Evolutionary conservation across 768 basidiomycete genomes (phyloP).

Genomic region (Calocera viscosa): DNA sequence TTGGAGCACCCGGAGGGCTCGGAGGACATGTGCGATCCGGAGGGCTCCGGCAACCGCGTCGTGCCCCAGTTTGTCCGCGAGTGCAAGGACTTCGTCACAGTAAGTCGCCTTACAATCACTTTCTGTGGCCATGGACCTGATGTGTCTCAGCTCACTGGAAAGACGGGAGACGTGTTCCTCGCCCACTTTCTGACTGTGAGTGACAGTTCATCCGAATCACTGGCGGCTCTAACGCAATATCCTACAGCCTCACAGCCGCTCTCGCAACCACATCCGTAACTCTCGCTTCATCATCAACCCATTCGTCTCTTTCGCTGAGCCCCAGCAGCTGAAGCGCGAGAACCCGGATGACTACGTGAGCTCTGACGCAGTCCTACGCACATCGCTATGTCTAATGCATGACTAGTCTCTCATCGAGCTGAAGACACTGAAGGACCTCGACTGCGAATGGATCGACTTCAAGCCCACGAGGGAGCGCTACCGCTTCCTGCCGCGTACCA

Average conservation of each 20-base stretch:
- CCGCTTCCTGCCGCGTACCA: background rate
- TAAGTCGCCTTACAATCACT: background rate
- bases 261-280: conserved; percentile 5
- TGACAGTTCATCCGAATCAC: too few species aligned
- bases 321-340: conserved; percentile 4
- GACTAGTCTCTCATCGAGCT: background rate
- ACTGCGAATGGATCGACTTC: conserved; percentile 6
- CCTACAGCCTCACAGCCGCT: conserved; percentile 1
- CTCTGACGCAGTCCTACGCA: background rate
- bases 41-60: background rate
- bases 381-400: background rate
- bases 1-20: background rate
- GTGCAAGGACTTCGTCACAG: conserved; percentile 5
- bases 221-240: background rate
- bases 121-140: background rate
- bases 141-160: background rate
- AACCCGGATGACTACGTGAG: conserved; percentile 2
- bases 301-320: background rate
- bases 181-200: background rate
- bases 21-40: conserved; percentile 4
- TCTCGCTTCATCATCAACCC: conserved; percentile 7
- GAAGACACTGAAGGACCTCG: background rate
- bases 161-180: conserved; percentile 3
- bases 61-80: background rate
- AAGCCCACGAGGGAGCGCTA: background rate